A percentile compares a stretch with the other conserved stretches of the same genome.
phyloP scores from a whole-genome alignment of 2,329 filamentous ascomycete genomes.

The Zopfia rhizophila region DNA sequence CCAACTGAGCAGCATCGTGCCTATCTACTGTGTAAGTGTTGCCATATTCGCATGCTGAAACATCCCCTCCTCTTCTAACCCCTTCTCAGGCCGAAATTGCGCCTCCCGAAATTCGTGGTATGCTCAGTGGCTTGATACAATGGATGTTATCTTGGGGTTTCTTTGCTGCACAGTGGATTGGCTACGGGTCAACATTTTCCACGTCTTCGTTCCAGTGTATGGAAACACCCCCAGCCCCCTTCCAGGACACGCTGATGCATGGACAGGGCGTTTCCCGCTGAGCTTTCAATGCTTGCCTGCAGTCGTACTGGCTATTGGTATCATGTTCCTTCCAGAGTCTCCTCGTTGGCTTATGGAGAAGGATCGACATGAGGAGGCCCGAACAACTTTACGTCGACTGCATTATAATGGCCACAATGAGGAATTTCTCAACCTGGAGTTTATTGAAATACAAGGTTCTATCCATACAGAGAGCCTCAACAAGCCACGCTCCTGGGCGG shows the following conservation, averaged over 20 bases:
- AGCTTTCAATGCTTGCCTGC: conserved; percentile 56
- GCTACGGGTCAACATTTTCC: conserved; percentile 48
- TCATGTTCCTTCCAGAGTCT: conserved; percentile 68
- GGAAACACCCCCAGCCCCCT: conserved; percentile 7
- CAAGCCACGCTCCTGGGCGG: no score
- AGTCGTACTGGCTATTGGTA: conserved; percentile 55
- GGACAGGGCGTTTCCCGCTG: conserved; percentile 50
- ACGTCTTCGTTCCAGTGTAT: conserved; percentile 33
- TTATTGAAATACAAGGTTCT: conserved; percentile 66
- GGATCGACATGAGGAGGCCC: conserved; percentile 62
- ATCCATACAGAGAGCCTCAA: no score
- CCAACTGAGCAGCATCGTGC: conserved; percentile 29
- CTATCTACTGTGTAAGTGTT: conserved; percentile 37
- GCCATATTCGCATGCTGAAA: conserved; percentile 52
- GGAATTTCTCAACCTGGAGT: conserved; percentile 65
- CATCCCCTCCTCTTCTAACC: not conserved
- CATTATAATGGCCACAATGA: conserved; percentile 61
- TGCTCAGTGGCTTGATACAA: conserved; percentile 31
- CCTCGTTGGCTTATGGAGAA: conserved; percentile 69
- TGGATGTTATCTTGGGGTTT: conserved; percentile 54
- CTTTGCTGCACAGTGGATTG: conserved; percentile 52
- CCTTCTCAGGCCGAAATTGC: conserved; percentile 63
- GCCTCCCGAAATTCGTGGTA: conserved; percentile 64
- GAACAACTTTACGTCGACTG: conserved; percentile 51
- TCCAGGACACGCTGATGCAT: conserved; percentile 18